These are phyloP conservation scores for Trypanosoma boissoni DNA, from an alignment of 208 protist genomes.

Conservation along the genomic window DNA sequence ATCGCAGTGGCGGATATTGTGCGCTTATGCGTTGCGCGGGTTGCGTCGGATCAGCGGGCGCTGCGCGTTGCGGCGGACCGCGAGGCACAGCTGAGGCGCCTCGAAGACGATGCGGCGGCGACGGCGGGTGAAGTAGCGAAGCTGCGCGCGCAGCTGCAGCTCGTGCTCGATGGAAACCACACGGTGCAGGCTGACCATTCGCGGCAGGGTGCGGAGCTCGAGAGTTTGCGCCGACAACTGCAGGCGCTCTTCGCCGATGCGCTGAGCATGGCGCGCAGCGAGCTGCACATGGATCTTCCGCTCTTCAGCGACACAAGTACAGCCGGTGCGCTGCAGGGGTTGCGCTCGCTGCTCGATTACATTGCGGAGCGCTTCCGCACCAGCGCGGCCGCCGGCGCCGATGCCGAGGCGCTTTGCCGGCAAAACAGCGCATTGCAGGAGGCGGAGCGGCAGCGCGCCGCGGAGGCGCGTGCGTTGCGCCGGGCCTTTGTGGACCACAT, in stretches of 20 bases:
- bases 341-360: constrained; percentile 27
- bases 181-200: constrained; percentile 6
- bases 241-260: constrained; percentile 25
- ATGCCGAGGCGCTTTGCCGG: constrained; percentile 11
- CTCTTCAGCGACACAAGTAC: constrained; percentile 26
- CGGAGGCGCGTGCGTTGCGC: constrained; percentile 16
- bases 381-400: constrained; percentile 2
- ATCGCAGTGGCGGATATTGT: constrained; percentile 22
- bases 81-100: background rate
- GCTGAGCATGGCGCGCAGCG: constrained; percentile 21
- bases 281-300: constrained; percentile 29
- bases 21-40: constrained; percentile 10
- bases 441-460: constrained; percentile 2
- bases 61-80: background rate
- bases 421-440: constrained; percentile 6
- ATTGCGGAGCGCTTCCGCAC: constrained; percentile 23
- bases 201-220: constrained; percentile 20
- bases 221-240: constrained; percentile 17
- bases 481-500: constrained; percentile 26
- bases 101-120: background rate
- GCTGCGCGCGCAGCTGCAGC: constrained; percentile 1
- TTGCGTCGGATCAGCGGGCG: constrained; percentile 3
- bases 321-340: constrained; percentile 33
- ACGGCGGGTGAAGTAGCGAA: constrained; percentile 6
- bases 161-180: background rate